Percentiles rank a stretch among this genome's conserved stretches.
Conservation (phyloP, 2,329 filamentous ascomycete genomes). For the Didymella keratinophila region DNA sequence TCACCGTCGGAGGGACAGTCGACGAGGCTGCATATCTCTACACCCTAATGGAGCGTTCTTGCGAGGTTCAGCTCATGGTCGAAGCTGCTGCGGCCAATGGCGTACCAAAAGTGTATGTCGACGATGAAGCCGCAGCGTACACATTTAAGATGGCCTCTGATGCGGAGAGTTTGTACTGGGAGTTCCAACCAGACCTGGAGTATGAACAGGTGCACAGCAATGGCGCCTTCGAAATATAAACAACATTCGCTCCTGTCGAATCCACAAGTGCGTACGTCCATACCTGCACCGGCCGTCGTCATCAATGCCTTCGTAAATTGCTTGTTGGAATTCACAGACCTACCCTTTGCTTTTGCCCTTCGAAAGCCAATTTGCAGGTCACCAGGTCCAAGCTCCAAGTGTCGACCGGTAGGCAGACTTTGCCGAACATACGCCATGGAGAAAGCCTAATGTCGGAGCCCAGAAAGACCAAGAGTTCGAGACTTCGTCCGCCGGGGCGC, state of each 20-base stretch:
- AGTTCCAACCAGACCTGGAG: slow-evolving; percentile 61
- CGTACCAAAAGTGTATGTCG: slow-evolving; percentile 61
- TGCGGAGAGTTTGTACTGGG: slow-evolving; percentile 59
- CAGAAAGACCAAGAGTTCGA: slow-evolving; percentile 2
- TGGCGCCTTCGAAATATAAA: slow-evolving; percentile 33
- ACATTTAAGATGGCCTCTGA: slow-evolving; percentile 60
- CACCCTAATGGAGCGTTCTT: slow-evolving; percentile 72
- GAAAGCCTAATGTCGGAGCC: background rate
- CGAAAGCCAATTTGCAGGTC: too few relatives aligned
- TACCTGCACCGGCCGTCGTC: background rate
- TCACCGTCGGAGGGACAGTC: slow-evolving; percentile 75
- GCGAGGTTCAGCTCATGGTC: slow-evolving; percentile 71
- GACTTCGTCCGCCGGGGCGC: background rate
- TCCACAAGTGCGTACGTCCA: background rate
- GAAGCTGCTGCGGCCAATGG: slow-evolving; percentile 70
- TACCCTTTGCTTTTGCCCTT: too few relatives aligned
- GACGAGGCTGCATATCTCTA: slow-evolving; percentile 78
- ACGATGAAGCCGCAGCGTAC: slow-evolving; percentile 64
- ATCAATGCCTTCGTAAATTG: background rate
- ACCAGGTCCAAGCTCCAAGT: background rate
- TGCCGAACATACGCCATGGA: background rate
- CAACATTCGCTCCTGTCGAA: background rate
- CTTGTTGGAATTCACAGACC: background rate
- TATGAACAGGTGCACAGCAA: slow-evolving; percentile 51
- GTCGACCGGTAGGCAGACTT: background rate